Evolutionary conservation across 2,329 filamentous ascomycete genomes (phyloP).

Genomic region (Hymenoscyphus scutula): DNA sequence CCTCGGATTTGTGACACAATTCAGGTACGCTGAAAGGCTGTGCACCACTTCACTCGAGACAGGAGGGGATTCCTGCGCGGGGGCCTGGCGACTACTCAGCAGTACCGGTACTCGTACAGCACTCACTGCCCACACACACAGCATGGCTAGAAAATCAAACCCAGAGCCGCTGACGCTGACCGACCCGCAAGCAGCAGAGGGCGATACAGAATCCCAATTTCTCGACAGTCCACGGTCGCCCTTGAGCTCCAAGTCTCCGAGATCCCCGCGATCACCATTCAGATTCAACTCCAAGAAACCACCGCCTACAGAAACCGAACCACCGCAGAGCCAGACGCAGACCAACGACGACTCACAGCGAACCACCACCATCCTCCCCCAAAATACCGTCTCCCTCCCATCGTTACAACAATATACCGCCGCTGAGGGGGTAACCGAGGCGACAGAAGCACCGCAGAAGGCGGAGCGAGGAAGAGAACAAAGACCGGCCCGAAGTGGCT

Average conservation of each 20-base stretch:
- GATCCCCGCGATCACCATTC: constrained; percentile 34
- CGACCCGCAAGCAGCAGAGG: constrained; percentile 14
- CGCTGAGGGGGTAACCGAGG: not conserved
- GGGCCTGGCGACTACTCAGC: constrained; percentile 2
- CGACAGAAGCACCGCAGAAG: constrained; percentile 17
- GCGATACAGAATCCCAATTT: constrained; percentile 21
- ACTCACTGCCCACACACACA: constrained; percentile 20
- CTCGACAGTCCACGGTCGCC: constrained; percentile 25
- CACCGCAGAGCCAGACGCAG: constrained; percentile 16
- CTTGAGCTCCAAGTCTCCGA: constrained; percentile 29
- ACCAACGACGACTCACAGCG: constrained; percentile 21
- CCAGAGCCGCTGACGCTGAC: constrained; percentile 35
- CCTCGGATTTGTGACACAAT: constrained; percentile 16
- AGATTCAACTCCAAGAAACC: constrained; percentile 24
- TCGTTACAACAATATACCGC: constrained; percentile 18
- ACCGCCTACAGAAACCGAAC: not conserved
- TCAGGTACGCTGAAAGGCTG: constrained; percentile 20
- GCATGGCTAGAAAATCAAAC: constrained; percentile 33
- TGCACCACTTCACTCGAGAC: constrained; percentile 17
- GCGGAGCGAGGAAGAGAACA: constrained; percentile 27
- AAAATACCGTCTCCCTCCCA: constrained; percentile 25
- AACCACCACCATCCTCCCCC: constrained; percentile 25
- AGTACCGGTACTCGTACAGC: constrained; percentile 19
- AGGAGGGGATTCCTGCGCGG: constrained; percentile 16
- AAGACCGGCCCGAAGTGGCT: constrained; percentile 34